Evolutionary conservation across 176 grass and related monocot species (phyloP), one percentile per base, ranked within the genome.

Genomic region (Cymbopogon citratus): DNA sequence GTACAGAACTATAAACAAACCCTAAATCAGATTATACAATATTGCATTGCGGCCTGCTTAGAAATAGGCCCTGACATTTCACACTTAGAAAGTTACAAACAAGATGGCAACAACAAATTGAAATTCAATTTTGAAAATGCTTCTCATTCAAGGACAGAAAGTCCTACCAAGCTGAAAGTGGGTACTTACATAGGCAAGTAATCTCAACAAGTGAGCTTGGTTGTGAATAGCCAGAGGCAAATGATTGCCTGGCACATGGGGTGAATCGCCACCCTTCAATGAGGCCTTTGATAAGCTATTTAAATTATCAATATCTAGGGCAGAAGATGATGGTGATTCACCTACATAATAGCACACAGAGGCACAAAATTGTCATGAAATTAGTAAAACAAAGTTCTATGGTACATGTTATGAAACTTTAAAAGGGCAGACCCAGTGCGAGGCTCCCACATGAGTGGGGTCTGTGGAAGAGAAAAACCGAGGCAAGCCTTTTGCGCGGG

Each of bases 151-250:
- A 52, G 3, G 63, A 18, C 18, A 69, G 66, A 74, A 88, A 72
- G 27, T 33, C 78, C 6, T 25, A 54, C 38, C 19, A 83, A 63
- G 33, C 5, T 62, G n/a, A 41, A 75, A 43, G 38, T 35, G 35
- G 61, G 48, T 88, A 91, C 91, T 87, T 90, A 93, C 94, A 88
- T 93, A 97, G 45, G 81, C 77, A 34, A 97, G 89, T 81, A 97
- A 81, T 61, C 89, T 71, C 61, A 89, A 69, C 76, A 97, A 87
- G 68, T 89, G 91, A 51, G 87, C 77, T 83, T 88, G 88, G 65
- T 84, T 85, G 36, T 87, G 91, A 73, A 82, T 79, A 68, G 88
- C 78, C 69, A 89, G 68, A 45, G 81, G 84, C 60, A 87, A 86
- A 89, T 89, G 89, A 44, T 82, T 89, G 80, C 74, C 82, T 79